A percentile compares a stretch with the other conserved stretches of the same genome.
Conservation (phyloP, 257 asterid genomes). For the Parsonsia alboflavescens region DNA sequence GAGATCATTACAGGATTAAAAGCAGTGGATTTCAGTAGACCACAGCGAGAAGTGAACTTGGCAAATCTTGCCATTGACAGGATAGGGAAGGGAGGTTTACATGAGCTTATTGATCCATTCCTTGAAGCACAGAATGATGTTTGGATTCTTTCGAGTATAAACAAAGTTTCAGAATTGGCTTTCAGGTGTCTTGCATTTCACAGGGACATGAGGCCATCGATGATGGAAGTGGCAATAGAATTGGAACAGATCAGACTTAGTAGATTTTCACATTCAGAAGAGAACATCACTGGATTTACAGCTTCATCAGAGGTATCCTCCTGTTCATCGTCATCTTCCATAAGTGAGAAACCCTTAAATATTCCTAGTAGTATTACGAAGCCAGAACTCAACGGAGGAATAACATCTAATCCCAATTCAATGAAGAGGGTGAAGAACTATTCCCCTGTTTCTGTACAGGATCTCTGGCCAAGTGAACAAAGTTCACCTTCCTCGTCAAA, state of each 20-base stretch:
- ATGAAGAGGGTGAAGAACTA: conserved; percentile 28
- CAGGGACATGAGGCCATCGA: conserved; percentile 68
- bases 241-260: conserved; percentile 55
- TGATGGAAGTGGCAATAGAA: conserved; percentile 69
- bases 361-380: neutral
- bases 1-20: conserved; percentile 57
- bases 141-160: conserved; percentile 36
- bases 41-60: conserved; percentile 48
- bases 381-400: conserved; percentile 9
- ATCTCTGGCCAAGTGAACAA: conserved; percentile 54
- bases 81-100: conserved; percentile 53
- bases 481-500: conserved; percentile 58
- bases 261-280: conserved; percentile 30
- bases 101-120: conserved; percentile 53
- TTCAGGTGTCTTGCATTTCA: conserved; percentile 68
- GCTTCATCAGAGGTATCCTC: conserved; percentile 25
- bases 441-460: conserved; percentile 45
- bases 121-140: conserved; percentile 21
- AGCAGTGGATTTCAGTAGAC: conserved; percentile 56
- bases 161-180: conserved; percentile 62
- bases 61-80: conserved; percentile 58
- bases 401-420: conserved; percentile 25
- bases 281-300: neutral
- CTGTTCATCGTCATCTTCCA: conserved; percentile 33
- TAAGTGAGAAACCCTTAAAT: conserved; percentile 41